Percentiles rank a stretch among this genome's conserved stretches.
Evolutionary conservation across 2,329 filamentous ascomycete species (phyloP).

Genomic region (Hypoxylon sp.): DNA sequence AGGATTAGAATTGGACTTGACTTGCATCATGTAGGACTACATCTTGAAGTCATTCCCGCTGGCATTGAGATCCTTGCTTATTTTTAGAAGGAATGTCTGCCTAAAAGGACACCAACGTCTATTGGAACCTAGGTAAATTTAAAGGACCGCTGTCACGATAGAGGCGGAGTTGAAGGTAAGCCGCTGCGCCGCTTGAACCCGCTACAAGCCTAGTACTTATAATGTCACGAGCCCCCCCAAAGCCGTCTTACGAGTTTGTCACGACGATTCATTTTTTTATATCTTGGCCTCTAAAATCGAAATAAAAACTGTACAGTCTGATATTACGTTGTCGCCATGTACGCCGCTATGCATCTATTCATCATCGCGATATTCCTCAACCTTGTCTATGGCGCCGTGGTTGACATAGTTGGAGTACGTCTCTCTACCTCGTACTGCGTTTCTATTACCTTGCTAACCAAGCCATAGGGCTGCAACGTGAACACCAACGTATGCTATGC

Average conservation of each 20-base stretch:
- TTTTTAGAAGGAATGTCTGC: conserved; percentile 8
- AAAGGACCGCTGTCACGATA: conserved; percentile 17
- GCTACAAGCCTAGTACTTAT: conserved; percentile 3
- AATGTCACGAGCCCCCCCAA: conserved; percentile 6
- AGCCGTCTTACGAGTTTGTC: conserved; percentile 6
- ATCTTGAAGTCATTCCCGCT: neutral
- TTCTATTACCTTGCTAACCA: conserved; percentile 1
- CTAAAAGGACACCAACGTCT: neutral
- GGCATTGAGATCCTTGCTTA: neutral
- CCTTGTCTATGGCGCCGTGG: conserved; percentile 22
- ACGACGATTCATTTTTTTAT: conserved; percentile 5
- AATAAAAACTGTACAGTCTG: neutral
- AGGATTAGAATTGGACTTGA: neutral
- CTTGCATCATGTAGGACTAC: neutral
- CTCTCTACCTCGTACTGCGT: neutral
- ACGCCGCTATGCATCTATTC: conserved; percentile 21
- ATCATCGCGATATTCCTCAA: conserved; percentile 21
- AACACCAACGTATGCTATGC: conserved; percentile 29
- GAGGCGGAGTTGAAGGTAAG: conserved; percentile 16
- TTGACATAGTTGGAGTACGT: conserved; percentile 23
- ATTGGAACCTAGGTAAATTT: neutral
- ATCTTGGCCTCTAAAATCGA: neutral
- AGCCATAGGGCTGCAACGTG: conserved; percentile 17
- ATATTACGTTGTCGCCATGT: neutral
- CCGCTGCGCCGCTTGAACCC: conserved; percentile 18